A percentile compares a stretch with the other conserved stretches of the same genome.
Evolutionary conservation across 768 basidiomycete genomes (phyloP).

Genomic region (Pleurotus platypus): DNA sequence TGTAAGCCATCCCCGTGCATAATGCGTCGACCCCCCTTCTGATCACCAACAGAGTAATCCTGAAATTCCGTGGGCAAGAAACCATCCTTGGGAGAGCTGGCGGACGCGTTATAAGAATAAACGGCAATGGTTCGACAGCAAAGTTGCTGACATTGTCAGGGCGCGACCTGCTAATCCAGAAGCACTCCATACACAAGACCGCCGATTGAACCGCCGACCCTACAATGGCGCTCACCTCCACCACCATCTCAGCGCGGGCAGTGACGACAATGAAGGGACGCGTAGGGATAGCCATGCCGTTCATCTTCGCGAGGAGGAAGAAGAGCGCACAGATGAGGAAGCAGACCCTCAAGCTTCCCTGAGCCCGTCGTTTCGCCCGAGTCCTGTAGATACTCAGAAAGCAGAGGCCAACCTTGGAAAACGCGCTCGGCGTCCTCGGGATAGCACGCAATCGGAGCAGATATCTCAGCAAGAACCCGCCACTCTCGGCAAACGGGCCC

Average conservation of each 20-base stretch:
- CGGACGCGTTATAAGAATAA: constrained; percentile 43
- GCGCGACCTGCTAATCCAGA: not conserved
- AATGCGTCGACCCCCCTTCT: not conserved
- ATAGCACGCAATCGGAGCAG: not conserved
- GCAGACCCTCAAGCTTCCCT: not conserved
- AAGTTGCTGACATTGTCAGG: constrained; percentile 27
- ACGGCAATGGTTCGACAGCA: constrained; percentile 23
- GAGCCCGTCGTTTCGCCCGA: not conserved
- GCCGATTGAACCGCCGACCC: not conserved
- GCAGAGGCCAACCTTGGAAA: not conserved
- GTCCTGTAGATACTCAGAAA: not conserved
- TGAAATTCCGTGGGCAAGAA: constrained; percentile 31
- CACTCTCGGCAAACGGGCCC: not conserved
- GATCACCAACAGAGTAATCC: constrained; percentile 18
- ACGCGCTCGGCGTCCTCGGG: constrained; percentile 4
- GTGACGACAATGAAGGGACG: not conserved
- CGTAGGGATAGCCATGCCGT: not conserved
- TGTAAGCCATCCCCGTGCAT: constrained; percentile 8
- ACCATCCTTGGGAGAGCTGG: constrained; percentile 47
- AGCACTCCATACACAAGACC: not conserved
- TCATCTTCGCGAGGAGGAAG: not conserved
- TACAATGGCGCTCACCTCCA: not conserved
- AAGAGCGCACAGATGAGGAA: not conserved
- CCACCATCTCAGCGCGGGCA: not conserved
- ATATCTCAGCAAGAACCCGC: not conserved